Evolutionary conservation across 805 yeast species (phyloP), one percentile per base, ranked within the genome.

Genomic region (Cephaloascus fragrans): DNA sequence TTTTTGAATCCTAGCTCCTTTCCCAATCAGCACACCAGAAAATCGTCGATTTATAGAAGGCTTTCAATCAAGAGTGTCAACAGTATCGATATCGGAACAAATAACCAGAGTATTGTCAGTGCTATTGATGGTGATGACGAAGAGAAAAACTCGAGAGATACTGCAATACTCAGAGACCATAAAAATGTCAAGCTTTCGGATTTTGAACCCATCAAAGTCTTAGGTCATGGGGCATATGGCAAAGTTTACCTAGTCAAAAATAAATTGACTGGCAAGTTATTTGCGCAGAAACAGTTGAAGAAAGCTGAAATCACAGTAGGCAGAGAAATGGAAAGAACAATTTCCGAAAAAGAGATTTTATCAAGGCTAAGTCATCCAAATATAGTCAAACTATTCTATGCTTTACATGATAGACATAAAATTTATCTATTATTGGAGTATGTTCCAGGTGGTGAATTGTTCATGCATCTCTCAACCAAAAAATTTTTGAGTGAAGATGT

Each of bases 181-280:
- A n/a, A n/a, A n/a, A 15, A 34, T 36, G 5, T 38, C 29, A 42
- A 44, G 39, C 37, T 60, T 18, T 48, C 51, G n/a, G 95, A 87
- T 52, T 87, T 88, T 50, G 77, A 73, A 47, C 83, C 84, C 2
- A 57, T 88, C 4, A 81, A 76, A 47, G 93, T 86, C 0, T 63
- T 87, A 4, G 96, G 96, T 0, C 73, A 79, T 38, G 96, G 96
- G 3, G 87, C 95, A 2, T 87, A 83, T 48, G 96, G 96, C 3
- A 86, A 84, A 53, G 96, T 87, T 3, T 61, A 84, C 6, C 61
- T 87, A 18, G 96, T 87, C 1, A 74, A 77, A 37, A 88, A 87
- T 52, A 64, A 56, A 38, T 44, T 60, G 18, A 73, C 84, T 0
- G 80, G 80, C 0, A 72, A 73, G 46, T 58, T 87, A 9, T 88